These are phyloP conservation scores for Plenodomus biglobosus DNA, from an alignment of 2,329 filamentous ascomycete genomes.

Conservation along the genomic window DNA sequence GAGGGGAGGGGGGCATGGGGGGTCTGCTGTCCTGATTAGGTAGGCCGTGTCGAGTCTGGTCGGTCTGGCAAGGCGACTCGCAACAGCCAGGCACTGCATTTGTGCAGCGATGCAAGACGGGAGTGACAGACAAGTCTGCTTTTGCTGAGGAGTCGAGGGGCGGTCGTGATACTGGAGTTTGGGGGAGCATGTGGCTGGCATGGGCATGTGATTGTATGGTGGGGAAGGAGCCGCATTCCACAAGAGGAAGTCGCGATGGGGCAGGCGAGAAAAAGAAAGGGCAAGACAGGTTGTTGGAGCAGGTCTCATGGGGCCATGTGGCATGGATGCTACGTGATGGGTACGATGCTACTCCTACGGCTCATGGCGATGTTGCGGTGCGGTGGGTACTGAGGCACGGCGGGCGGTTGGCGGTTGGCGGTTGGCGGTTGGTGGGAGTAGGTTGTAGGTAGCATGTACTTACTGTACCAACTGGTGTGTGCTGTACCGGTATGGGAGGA, in stretches of 20 bases:
- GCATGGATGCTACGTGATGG: no score
- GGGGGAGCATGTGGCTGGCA: constrained; percentile 8
- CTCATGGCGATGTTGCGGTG: not conserved
- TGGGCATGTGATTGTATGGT: no score
- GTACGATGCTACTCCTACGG: no score
- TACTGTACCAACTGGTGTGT: no score
- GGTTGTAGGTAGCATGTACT: no score
- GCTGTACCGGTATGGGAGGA: no score
- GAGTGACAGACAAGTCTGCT: constrained; percentile 12
- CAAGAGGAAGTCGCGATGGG: constrained; percentile 7
- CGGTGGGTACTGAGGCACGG: no score
- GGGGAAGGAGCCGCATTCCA: constrained; percentile 12
- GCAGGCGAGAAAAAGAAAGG: constrained; percentile 3
- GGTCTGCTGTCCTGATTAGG: no score
- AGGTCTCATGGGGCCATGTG: not conserved
- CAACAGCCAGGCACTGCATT: constrained; percentile 1
- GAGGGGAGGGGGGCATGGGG: no score
- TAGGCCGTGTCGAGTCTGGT: not conserved
- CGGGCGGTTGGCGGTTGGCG: not conserved
- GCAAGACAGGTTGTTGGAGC: not conserved
- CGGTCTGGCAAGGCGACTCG: not conserved
- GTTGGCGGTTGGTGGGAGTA: not conserved
- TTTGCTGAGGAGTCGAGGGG: not conserved
- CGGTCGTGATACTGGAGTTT: constrained; percentile 7
- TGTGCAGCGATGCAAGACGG: constrained; percentile 13